These are phyloP conservation scores for Aquilaria sinensis DNA, from an alignment of 345 rosid species.

Conservation along the genomic window DNA sequence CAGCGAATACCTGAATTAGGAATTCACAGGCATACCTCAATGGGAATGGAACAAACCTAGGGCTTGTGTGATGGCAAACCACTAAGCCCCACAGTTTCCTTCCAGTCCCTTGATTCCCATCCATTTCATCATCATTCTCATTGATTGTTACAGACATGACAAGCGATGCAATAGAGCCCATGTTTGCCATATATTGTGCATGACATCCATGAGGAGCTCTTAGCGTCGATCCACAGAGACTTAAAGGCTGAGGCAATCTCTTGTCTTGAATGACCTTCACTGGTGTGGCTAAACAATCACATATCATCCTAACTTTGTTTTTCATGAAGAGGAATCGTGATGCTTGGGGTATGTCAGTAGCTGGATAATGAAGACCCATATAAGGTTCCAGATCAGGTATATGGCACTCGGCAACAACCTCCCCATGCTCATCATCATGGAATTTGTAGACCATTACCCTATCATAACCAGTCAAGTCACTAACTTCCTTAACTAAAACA, in stretches of 20 bases:
- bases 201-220: slow-evolving; percentile 92
- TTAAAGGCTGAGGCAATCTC: slow-evolving; percentile 53
- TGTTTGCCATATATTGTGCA: slow-evolving; percentile 73
- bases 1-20: slow-evolving; percentile 68
- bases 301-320: slow-evolving; percentile 83
- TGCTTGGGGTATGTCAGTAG: slow-evolving; percentile 90
- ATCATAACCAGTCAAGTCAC: slow-evolving; percentile 73
- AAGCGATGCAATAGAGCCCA: slow-evolving; percentile 81
- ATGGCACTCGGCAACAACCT: slow-evolving; percentile 66
- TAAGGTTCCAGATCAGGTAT: slow-evolving; percentile 57
- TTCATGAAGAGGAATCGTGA: slow-evolving; percentile 78
- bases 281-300: slow-evolving; percentile 56
- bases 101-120: slow-evolving; percentile 35
- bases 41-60: slow-evolving; percentile 74
- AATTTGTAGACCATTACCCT: slow-evolving; percentile 85
- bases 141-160: slow-evolving; percentile 79
- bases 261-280: slow-evolving; percentile 68
- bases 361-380: slow-evolving; percentile 78
- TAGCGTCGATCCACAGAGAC: slow-evolving; percentile 70
- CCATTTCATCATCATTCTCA: slow-evolving; percentile 43
- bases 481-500: slow-evolving; percentile 65
- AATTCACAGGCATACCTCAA: slow-evolving; percentile 84
- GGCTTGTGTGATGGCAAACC: slow-evolving; percentile 81
- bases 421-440: slow-evolving; percentile 91
- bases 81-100: slow-evolving; percentile 82